phyloP scores from a whole-genome alignment of 1,284 basidiomycete species.

The Ceratobasidium sp. region DNA sequence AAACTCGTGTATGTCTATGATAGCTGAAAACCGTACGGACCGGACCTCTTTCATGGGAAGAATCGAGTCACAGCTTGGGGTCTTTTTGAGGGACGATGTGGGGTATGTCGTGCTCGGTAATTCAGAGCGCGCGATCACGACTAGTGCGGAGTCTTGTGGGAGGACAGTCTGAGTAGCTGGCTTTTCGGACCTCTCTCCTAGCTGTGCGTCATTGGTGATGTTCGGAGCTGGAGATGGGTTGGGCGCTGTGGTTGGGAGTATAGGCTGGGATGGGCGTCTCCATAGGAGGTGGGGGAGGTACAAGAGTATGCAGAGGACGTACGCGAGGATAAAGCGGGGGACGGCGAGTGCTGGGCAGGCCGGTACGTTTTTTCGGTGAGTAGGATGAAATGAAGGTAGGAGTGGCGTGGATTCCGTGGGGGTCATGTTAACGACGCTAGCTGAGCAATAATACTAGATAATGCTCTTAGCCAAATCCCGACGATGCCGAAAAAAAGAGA shows the following conservation, averaged over 20 bases:
- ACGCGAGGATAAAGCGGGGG: background rate
- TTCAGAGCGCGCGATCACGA: slow-evolving; percentile 27
- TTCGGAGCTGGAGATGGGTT: background rate
- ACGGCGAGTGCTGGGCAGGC: background rate
- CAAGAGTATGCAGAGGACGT: background rate
- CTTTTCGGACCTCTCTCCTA: slow-evolving; percentile 8
- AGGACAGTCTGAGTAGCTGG: slow-evolving; percentile 1
- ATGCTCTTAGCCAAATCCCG: background rate
- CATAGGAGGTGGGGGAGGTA: background rate
- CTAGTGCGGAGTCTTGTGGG: slow-evolving; percentile 20
- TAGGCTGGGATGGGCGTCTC: background rate
- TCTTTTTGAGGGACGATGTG: slow-evolving; percentile 31
- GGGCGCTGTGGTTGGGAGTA: background rate
- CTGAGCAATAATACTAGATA: no score
- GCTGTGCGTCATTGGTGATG: background rate
- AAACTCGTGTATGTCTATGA: slow-evolving; percentile 39
- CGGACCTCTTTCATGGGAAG: slow-evolving; percentile 25
- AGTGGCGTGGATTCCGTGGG: slow-evolving; percentile 32
- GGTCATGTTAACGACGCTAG: background rate
- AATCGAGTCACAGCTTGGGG: slow-evolving; percentile 36
- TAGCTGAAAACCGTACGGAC: slow-evolving; percentile 37
- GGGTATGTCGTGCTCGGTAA: slow-evolving; percentile 32
- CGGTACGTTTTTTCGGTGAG: slow-evolving; percentile 20
- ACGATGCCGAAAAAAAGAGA: slow-evolving; percentile 5
- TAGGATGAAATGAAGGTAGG: slow-evolving; percentile 26